Evolutionary conservation across 768 basidiomycete genomes (phyloP).

Genomic region (Lentinula aciculospora): DNA sequence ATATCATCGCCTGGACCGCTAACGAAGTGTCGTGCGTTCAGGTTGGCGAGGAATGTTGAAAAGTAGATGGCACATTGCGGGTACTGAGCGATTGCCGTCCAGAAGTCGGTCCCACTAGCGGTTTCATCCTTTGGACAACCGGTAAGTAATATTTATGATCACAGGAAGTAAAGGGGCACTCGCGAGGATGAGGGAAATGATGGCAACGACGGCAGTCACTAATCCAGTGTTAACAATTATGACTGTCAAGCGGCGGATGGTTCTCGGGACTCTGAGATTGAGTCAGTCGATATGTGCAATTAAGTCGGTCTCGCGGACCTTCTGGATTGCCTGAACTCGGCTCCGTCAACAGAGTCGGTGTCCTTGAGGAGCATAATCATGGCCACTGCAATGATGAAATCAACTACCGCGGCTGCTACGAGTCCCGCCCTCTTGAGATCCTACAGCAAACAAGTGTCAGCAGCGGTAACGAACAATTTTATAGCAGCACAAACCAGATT

Average conservation of each 20-base stretch:
- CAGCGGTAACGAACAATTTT: too few species aligned
- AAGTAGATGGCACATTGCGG: conserved; percentile 13
- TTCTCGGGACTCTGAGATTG: conserved; percentile 7
- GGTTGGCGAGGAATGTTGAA: conserved; percentile 12
- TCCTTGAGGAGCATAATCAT: conserved; percentile 12
- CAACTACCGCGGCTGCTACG: conserved; percentile 8
- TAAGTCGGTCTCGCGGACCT: neutral
- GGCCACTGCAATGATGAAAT: conserved; percentile 9
- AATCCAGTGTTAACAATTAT: conserved; percentile 11
- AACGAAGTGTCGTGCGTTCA: conserved; percentile 12
- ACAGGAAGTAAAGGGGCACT: neutral
- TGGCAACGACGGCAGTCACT: conserved; percentile 11
- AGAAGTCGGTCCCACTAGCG: conserved; percentile 12
- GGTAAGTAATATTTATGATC: neutral
- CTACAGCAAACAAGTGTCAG: conserved; percentile 1
- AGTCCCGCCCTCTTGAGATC: conserved; percentile 10
- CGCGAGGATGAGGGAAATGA: conserved; percentile 11
- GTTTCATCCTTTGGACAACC: conserved; percentile 8
- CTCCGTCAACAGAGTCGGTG: conserved; percentile 7
- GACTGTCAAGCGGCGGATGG: conserved; percentile 10
- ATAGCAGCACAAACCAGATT: conserved; percentile 10
- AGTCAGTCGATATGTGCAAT: neutral
- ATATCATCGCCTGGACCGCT: conserved; percentile 6
- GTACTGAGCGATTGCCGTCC: conserved; percentile 12
- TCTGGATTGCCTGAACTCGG: neutral